These are phyloP conservation scores for Rhizophora mangle DNA, from an alignment of 345 rosid species.

Conservation along the genomic window DNA sequence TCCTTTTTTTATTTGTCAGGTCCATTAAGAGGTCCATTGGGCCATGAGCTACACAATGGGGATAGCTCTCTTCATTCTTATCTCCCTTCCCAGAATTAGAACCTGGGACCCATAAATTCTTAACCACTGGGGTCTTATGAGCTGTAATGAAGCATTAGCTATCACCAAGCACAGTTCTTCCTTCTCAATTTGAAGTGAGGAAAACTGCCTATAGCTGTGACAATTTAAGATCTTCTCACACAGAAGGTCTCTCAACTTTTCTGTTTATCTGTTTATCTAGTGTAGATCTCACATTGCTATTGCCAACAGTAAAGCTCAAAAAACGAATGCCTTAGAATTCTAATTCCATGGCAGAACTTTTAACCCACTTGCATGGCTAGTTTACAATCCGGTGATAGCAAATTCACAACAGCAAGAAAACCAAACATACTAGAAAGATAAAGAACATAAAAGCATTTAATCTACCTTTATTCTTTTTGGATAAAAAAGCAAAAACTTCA, in stretches of 20 bases:
- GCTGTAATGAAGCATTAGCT: not conserved
- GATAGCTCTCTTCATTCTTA: too few relatives aligned
- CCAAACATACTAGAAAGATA: conserved; percentile 7
- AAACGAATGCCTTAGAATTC: not conserved
- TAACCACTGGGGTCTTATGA: not conserved
- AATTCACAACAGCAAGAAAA: not conserved
- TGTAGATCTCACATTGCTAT: not conserved
- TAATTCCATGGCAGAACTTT: conserved; percentile 1
- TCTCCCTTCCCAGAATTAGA: too few relatives aligned
- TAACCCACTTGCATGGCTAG: not conserved
- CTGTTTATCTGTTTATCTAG: not conserved
- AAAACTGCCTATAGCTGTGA: not conserved
- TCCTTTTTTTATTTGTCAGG: too few relatives aligned
- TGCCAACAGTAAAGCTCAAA: not conserved
- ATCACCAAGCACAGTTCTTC: not conserved
- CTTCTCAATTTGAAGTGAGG: not conserved
- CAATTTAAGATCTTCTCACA: not conserved
- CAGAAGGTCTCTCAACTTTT: not conserved
- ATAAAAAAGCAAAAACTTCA: conserved; percentile 1
- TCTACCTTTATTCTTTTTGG: not conserved
- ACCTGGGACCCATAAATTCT: too few relatives aligned
- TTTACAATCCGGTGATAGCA: not conserved
- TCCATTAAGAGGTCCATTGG: too few relatives aligned
- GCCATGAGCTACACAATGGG: too few relatives aligned
- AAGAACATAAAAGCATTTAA: not conserved